These are phyloP conservation scores for Globisporangium nodosum DNA, from an alignment of 352 stramenopile genomes.

Conservation along the genomic window DNA sequence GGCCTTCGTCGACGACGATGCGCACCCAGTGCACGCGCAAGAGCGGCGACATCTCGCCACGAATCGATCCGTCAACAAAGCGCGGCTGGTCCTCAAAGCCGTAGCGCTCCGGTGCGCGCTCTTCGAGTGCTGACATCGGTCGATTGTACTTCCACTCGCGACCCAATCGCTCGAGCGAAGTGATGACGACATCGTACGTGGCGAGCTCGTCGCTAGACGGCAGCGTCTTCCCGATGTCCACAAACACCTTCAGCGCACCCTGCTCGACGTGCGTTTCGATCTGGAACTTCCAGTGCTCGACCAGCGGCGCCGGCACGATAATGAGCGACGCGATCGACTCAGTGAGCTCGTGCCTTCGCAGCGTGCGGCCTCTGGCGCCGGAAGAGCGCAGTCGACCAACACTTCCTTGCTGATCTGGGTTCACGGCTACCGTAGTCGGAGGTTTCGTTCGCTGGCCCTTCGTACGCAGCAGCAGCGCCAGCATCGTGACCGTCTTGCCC, in stretches of 20 bases:
- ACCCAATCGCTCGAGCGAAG: slow-evolving; percentile 54
- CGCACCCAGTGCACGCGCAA: slow-evolving; percentile 78
- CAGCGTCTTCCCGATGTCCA: slow-evolving; percentile 33
- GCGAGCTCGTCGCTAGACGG: slow-evolving; percentile 40
- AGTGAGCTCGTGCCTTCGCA: slow-evolving; percentile 41
- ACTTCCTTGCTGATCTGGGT: slow-evolving; percentile 7
- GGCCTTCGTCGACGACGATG: slow-evolving; percentile 95
- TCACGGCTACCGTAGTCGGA: slow-evolving; percentile 8
- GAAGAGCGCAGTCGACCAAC: slow-evolving; percentile 34
- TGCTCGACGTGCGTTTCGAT: slow-evolving; percentile 45
- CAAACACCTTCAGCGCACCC: slow-evolving; percentile 31
- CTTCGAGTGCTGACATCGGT: slow-evolving; percentile 54
- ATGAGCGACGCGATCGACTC: slow-evolving; percentile 53
- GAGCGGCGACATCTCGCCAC: slow-evolving; percentile 49
- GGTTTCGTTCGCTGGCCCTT: slow-evolving; percentile 38
- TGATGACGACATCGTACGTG: slow-evolving; percentile 68
- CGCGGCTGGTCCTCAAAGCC: slow-evolving; percentile 48
- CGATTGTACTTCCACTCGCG: slow-evolving; percentile 61
- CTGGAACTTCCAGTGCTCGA: slow-evolving; percentile 80
- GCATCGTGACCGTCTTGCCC: slow-evolving; percentile 85
- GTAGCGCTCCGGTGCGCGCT: slow-evolving; percentile 57
- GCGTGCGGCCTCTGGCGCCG: slow-evolving; percentile 27
- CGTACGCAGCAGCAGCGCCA: slow-evolving; percentile 72
- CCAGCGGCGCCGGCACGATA: slow-evolving; percentile 62
- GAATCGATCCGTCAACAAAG: slow-evolving; percentile 54